phyloP scores from a whole-genome alignment of 1,284 basidiomycete species.

The Sanghuangporus baumii region DNA sequence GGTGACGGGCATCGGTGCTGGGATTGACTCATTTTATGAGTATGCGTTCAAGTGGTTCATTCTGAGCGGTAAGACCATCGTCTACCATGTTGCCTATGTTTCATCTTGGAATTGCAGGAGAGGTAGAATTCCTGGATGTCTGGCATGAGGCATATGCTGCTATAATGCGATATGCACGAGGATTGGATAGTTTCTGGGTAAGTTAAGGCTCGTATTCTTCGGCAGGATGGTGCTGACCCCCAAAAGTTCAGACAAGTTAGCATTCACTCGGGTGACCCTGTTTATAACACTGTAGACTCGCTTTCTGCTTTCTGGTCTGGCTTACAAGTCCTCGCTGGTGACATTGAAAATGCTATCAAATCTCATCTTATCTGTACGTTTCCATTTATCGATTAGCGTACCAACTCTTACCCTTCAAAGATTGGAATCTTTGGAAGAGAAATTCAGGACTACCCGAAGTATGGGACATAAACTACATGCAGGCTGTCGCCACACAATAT shows the following conservation, averaged over 20 bases:
- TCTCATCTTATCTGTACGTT: slow-evolving; percentile 74
- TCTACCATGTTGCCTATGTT: neutral
- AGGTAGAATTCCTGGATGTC: slow-evolving; percentile 85
- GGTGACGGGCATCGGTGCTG: slow-evolving; percentile 80
- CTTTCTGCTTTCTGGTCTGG: slow-evolving; percentile 87
- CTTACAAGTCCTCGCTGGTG: slow-evolving; percentile 83
- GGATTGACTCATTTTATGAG: slow-evolving; percentile 92
- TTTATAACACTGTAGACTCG: slow-evolving; percentile 73
- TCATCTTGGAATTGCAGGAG: slow-evolving; percentile 46
- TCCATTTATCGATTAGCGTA: neutral
- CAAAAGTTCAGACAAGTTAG: slow-evolving; percentile 74
- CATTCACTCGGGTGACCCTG: slow-evolving; percentile 67
- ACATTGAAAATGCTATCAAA: slow-evolving; percentile 84
- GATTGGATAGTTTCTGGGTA: slow-evolving; percentile 85
- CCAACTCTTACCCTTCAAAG: slow-evolving; percentile 26
- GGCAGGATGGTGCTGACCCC: slow-evolving; percentile 4
- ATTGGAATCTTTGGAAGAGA: slow-evolving; percentile 86
- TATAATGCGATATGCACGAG: slow-evolving; percentile 80
- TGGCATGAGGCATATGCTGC: slow-evolving; percentile 88
- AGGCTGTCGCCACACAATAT: slow-evolving; percentile 76
- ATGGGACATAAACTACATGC: slow-evolving; percentile 72
- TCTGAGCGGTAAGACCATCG: slow-evolving; percentile 60
- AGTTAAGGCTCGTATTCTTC: slow-evolving; percentile 20
- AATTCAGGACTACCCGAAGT: slow-evolving; percentile 86
- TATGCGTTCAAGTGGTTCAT: slow-evolving; percentile 90